phyloP scores from a whole-genome alignment of 2,329 filamentous ascomycete species.

The Venturia oleaginea region DNA sequence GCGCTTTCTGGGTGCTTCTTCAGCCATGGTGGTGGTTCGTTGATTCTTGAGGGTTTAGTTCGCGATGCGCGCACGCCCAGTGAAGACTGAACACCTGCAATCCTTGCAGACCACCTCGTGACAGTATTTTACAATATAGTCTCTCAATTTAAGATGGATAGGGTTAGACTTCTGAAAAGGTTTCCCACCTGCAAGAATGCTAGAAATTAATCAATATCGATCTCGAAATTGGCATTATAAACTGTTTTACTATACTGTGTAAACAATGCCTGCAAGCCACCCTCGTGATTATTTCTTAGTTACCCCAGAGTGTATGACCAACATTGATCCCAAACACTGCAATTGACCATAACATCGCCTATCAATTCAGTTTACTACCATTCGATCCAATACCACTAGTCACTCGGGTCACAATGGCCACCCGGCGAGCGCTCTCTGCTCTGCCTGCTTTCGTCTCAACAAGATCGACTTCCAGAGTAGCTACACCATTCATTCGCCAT shows the following conservation, averaged over 20 bases:
- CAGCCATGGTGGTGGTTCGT: constrained; percentile 43
- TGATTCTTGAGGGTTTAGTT: neutral
- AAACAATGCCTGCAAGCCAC: neutral
- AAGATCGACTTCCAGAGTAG: neutral
- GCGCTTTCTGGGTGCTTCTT: constrained; percentile 70
- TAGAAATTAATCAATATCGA: neutral
- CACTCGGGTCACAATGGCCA: constrained; percentile 6
- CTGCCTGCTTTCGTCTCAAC: constrained; percentile 8
- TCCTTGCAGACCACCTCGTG: neutral
- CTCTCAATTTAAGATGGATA: neutral
- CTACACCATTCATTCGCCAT: neutral
- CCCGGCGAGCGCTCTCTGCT: constrained; percentile 13
- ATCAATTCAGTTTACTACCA: neutral
- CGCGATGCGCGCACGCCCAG: neutral
- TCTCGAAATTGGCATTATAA: neutral
- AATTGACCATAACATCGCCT: neutral
- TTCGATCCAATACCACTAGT: neutral
- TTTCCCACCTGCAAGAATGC: neutral
- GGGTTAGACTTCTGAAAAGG: neutral
- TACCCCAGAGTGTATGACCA: neutral
- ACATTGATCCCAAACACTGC: neutral
- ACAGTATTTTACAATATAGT: neutral
- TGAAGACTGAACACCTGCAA: neutral
- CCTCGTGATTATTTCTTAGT: neutral
- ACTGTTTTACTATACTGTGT: neutral